Percentiles rank a stretch among this genome's conserved stretches.
phyloP scores from a whole-genome alignment of 331 rosid species.

The Pyracantha coccinea region DNA sequence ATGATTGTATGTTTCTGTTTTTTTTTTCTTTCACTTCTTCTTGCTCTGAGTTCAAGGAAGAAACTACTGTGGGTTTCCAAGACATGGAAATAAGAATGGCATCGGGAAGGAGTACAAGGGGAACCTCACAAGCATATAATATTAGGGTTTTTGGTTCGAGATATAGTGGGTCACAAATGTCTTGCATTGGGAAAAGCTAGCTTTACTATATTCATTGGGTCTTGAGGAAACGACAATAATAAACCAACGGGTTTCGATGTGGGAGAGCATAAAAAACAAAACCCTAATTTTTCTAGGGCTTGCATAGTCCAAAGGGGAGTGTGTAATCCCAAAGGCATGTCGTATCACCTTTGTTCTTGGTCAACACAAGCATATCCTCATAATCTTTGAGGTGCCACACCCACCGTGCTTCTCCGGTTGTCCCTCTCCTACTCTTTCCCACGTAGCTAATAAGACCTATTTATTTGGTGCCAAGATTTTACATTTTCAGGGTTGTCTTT shows the following conservation, averaged over 20 bases:
- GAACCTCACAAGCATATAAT: neutral
- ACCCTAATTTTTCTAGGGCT: conserved; percentile 10
- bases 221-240: neutral
- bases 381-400: conserved; percentile 16
- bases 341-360: conserved; percentile 20
- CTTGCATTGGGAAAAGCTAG: conserved; percentile 6
- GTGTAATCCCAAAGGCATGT: conserved; percentile 60
- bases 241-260: conserved; percentile 14
- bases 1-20: neutral
- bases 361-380: conserved; percentile 13
- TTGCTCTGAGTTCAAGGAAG: conserved; percentile 10
- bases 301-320: conserved; percentile 5
- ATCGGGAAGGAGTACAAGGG: conserved; percentile 12
- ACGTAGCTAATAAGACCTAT: neutral
- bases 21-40: neutral
- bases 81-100: conserved; percentile 7
- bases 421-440: neutral
- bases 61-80: conserved; percentile 19
- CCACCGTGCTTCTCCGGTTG: neutral
- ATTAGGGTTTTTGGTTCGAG: conserved; percentile 12
- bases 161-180: conserved; percentile 14
- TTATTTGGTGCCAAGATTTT: neutral
- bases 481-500: neutral
- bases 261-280: conserved; percentile 1
- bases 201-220: conserved; percentile 8